Percentiles rank a stretch among this genome's conserved stretches.
Evolutionary conservation across 129 eudicot species (phyloP).

Genomic region (Lactuca saligna): DNA sequence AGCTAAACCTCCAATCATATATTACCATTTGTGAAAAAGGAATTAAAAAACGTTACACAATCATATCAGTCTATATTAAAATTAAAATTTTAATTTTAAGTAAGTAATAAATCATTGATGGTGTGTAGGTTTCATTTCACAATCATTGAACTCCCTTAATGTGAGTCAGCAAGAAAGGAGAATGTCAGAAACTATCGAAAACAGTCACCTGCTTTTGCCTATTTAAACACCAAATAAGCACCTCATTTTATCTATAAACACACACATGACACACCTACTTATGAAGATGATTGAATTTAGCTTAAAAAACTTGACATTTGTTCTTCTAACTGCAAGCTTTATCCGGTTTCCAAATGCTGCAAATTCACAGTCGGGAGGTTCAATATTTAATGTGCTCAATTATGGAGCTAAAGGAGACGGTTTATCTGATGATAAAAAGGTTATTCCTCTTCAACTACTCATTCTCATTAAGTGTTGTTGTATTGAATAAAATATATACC

Average conservation of each 20-base stretch:
- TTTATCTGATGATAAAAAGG: constrained; percentile 70
- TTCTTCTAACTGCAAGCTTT: constrained; percentile 39
- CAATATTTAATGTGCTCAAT: constrained; percentile 47
- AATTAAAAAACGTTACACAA: constrained; percentile 10
- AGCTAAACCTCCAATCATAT: constrained; percentile 15
- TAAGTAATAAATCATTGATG: background rate
- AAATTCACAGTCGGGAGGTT: constrained; percentile 26
- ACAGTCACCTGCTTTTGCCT: constrained; percentile 38
- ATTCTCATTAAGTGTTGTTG: background rate
- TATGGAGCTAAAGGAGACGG: constrained; percentile 94
- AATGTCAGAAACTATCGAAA: constrained; percentile 31
- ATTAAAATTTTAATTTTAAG: background rate
- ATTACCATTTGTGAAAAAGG: constrained; percentile 24
- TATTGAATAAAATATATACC: no score
- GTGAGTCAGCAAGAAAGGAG: constrained; percentile 26
- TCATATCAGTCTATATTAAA: background rate
- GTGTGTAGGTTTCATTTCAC: no score
- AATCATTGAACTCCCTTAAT: constrained; percentile 3
- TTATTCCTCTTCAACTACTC: constrained; percentile 19
- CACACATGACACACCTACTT: constrained; percentile 13
- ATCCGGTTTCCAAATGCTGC: constrained; percentile 49
- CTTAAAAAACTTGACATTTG: constrained; percentile 45
- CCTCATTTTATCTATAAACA: constrained; percentile 29
- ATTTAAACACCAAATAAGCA: constrained; percentile 45
- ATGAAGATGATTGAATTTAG: constrained; percentile 48